Evolutionary conservation across 345 rosid genomes (phyloP), one percentile per base, ranked within the genome.

Genomic region (Citrus sp.): DNA sequence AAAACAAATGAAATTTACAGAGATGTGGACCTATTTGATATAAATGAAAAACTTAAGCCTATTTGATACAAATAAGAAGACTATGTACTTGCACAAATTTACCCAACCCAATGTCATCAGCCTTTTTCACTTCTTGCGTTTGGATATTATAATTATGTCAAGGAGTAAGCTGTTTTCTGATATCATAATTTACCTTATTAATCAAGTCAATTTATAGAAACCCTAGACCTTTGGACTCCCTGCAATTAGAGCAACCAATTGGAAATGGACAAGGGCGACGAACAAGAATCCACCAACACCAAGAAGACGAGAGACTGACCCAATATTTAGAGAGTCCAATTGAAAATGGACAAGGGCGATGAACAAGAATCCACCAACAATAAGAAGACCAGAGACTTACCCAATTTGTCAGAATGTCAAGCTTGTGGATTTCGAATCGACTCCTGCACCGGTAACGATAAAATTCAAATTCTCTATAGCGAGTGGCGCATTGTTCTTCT

Each of bases 401-500:
- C 93, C 67, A 82, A 89, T 77, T 68, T 88, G 37, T 72, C 86
- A 21, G 89, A 88, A 83, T 91, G 95, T 75, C 92, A 87, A 13
- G 82, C 92, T 6, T 91, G 95, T 55, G 85, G 87, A 2, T 85
- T 78, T 81, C 83, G 95, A 59, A 59, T 79, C 54, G 91, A 85
- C 70, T 12, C 74, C 67, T 70, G 79, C 80, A 55, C 64, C 19
- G 86, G 88, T 72, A 87, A 81, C 74, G 59, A 77, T 62, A 82
- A 68, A 32, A 81, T 89, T 64, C 87, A 84, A 77, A 61, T 70
- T 55, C 87, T 89, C 2, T 87, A 81, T 80, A 91, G 95, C 64
- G 92, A 91, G 56, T 87, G 90, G 91, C 88, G 90, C 2, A 61
- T 88, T 30, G 80, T 89, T 25, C 83, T 88, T 76, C 87, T 89